phyloP scores from a whole-genome alignment of 2,329 filamentous ascomycete genomes.

The Aspergillus sp. region DNA sequence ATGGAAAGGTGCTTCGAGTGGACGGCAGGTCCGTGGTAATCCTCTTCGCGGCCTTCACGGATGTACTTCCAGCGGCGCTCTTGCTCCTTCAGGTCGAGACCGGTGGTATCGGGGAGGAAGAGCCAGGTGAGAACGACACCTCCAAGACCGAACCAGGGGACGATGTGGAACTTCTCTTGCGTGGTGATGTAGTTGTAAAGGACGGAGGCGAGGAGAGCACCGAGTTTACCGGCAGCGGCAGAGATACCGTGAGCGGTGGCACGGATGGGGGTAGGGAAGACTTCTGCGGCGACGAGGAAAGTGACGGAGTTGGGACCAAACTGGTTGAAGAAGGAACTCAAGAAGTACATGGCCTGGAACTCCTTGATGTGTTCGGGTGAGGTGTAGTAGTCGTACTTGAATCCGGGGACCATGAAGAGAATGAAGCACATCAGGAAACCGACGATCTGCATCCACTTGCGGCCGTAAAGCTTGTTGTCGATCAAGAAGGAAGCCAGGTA shows the following conservation, averaged over 20 bases:
- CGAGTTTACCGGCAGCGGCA: slow-evolving; percentile 86
- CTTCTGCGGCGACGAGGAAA: slow-evolving; percentile 92
- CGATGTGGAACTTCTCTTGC: slow-evolving; percentile 82
- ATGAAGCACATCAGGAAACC: slow-evolving; percentile 93
- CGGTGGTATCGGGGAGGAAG: slow-evolving; percentile 95
- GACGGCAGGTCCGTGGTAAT: slow-evolving; percentile 92
- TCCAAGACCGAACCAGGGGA: slow-evolving; percentile 90
- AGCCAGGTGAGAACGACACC: slow-evolving; percentile 80
- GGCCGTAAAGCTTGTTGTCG: slow-evolving; percentile 94
- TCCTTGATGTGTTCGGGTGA: slow-evolving; percentile 67
- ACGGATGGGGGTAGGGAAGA: slow-evolving; percentile 92
- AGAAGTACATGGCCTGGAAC: slow-evolving; percentile 99
- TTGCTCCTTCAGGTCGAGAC: slow-evolving; percentile 94
- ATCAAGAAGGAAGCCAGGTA: slow-evolving; percentile 86
- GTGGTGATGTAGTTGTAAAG: slow-evolving; percentile 93
- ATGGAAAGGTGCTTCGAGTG: slow-evolving; percentile 84
- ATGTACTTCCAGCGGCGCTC: slow-evolving; percentile 92
- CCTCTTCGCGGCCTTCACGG: slow-evolving; percentile 69
- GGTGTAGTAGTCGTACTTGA: slow-evolving; percentile 83
- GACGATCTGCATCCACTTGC: slow-evolving; percentile 93
- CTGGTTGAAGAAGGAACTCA: slow-evolving; percentile 98
- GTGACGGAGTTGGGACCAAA: slow-evolving; percentile 96
- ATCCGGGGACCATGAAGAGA: slow-evolving; percentile 88
- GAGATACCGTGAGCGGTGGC: slow-evolving; percentile 93
- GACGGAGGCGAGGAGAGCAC: slow-evolving; percentile 81